Conservation (phyloP, 306 rosid genomes). For the Castanospermum australe region DNA sequence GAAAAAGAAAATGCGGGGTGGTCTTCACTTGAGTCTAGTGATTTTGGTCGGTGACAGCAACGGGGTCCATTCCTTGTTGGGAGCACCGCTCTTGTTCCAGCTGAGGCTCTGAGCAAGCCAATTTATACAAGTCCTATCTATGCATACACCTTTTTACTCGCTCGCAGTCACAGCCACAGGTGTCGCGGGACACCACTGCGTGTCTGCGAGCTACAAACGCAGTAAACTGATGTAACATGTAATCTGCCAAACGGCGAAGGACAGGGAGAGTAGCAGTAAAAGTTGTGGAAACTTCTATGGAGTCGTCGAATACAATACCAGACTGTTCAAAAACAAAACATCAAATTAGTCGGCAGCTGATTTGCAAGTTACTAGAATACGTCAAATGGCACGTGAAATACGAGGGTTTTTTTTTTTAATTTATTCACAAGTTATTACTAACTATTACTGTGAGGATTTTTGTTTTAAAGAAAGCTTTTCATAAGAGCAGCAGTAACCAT, state of each 20-base stretch:
- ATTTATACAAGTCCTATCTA: conserved; percentile 25
- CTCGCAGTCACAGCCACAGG: conserved; percentile 34
- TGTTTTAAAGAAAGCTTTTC: no score
- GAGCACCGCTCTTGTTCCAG: conserved; percentile 23
- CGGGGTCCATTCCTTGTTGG: conserved; percentile 34
- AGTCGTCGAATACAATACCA: background rate
- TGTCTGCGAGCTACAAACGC: conserved; percentile 31
- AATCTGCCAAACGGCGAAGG: background rate
- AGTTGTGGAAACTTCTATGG: background rate
- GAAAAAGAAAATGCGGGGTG: background rate
- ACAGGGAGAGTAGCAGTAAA: background rate
- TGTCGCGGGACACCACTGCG: conserved; percentile 36
- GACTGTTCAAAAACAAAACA: no score
- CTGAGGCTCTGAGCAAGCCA: conserved; percentile 26
- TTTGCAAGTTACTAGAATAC: background rate
- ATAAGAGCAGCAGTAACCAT: no score
- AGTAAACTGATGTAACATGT: background rate
- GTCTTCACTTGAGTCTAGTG: background rate
- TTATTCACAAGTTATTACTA: background rate
- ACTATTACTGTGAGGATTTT: no score
- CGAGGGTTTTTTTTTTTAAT: background rate
- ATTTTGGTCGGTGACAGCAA: conserved; percentile 11
- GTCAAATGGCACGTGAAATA: background rate
- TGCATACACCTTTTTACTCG: background rate
- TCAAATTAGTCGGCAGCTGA: background rate